These are phyloP conservation scores for Cladosporium sp. DNA, from an alignment of 2,329 filamentous ascomycete species.

Conservation along the genomic window DNA sequence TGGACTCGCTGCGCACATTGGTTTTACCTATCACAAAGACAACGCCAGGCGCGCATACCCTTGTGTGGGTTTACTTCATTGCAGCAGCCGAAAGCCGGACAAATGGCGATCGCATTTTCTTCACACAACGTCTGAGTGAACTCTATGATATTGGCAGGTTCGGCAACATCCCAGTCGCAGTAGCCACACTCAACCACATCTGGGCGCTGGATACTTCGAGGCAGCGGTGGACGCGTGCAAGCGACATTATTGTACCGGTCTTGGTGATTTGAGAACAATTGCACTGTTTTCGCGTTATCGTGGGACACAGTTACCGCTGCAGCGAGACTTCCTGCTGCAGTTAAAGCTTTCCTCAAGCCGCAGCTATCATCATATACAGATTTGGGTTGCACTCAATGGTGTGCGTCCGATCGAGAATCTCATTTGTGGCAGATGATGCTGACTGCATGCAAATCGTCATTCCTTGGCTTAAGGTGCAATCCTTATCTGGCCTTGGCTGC, in stretches of 20 bases:
- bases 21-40: constrained; percentile 34
- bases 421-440: not conserved
- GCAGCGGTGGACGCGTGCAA: constrained; percentile 18
- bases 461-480: not conserved
- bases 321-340: not conserved
- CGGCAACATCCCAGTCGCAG: constrained; percentile 43
- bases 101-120: constrained; percentile 42
- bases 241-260: constrained; percentile 16
- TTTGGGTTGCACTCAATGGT: not conserved
- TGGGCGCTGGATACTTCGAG: constrained; percentile 33
- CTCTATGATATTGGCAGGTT: constrained; percentile 42
- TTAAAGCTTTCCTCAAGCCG: not conserved
- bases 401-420: not conserved
- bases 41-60: constrained; percentile 41
- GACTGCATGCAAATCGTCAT: not conserved
- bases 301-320: not conserved
- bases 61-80: constrained; percentile 48
- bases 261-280: constrained; percentile 18
- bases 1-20: constrained; percentile 40
- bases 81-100: constrained; percentile 44
- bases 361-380: not conserved
- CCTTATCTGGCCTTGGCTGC: not conserved
- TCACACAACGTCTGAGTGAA: constrained; percentile 35
- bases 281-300: not conserved
- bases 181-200: constrained; percentile 39